Evolutionary conservation across 2,329 filamentous ascomycete genomes (phyloP).

Genomic region (Calonectria pseudoturangicola): DNA sequence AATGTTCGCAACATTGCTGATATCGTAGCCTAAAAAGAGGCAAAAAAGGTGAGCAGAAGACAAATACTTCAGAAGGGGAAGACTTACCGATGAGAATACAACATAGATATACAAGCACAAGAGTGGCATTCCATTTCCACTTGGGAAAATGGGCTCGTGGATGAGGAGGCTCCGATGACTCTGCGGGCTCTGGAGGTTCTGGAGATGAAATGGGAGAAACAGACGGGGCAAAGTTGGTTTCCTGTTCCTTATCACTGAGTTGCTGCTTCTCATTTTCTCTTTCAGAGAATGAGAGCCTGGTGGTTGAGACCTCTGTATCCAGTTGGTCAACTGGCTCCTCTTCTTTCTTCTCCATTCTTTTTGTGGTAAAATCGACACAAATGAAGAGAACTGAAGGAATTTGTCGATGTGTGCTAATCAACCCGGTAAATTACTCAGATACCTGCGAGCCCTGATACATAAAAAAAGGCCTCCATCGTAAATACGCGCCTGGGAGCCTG

Average conservation of each 20-base stretch:
- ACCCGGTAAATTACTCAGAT: neutral
- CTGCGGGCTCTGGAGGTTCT: neutral
- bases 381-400: neutral
- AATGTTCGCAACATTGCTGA: slow-evolving; percentile 70
- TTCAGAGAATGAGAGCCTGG: slow-evolving; percentile 33
- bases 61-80: too few species aligned
- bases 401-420: neutral
- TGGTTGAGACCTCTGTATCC: slow-evolving; percentile 29
- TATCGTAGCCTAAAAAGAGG: slow-evolving; percentile 60
- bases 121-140: slow-evolving; percentile 39
- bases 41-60: too few species aligned
- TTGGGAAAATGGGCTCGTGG: slow-evolving; percentile 33
- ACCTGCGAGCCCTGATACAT: neutral
- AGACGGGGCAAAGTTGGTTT: neutral
- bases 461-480: neutral
- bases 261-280: slow-evolving; percentile 18
- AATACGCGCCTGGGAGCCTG: neutral
- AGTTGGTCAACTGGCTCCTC: slow-evolving; percentile 29
- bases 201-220: neutral
- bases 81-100: slow-evolving; percentile 40
- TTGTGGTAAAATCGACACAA: neutral
- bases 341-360: neutral
- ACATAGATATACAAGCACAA: slow-evolving; percentile 33
- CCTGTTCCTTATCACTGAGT: slow-evolving; percentile 2
- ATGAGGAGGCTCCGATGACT: slow-evolving; percentile 17